Conservation (phyloP, 768 basidiomycete species). For the Lentinus tigrinus region DNA sequence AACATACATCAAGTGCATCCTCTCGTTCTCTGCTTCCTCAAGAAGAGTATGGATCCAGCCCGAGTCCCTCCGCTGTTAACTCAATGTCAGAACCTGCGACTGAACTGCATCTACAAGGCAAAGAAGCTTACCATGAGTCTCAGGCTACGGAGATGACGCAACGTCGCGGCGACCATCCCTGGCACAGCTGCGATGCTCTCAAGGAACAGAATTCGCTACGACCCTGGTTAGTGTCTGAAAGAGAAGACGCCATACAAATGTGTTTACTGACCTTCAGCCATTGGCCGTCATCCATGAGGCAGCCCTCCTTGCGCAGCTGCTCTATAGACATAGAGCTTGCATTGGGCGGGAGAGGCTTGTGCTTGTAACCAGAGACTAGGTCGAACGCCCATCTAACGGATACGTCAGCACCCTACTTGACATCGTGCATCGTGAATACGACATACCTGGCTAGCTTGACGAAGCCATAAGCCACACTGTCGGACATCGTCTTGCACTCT, state of each 20-base stretch:
- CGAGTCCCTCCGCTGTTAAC: no score
- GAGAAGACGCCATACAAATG: slow-evolving; percentile 34
- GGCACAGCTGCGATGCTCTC: slow-evolving; percentile 95
- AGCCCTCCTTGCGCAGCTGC: slow-evolving; percentile 72
- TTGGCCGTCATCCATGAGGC: slow-evolving; percentile 69
- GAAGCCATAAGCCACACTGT: slow-evolving; percentile 68
- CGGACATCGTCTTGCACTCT: slow-evolving; percentile 61
- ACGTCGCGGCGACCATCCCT: slow-evolving; percentile 87
- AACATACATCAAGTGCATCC: no score
- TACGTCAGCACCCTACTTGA: no score
- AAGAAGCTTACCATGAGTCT: slow-evolving; percentile 67
- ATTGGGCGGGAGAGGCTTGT: slow-evolving; percentile 59
- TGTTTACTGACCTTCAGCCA: slow-evolving; percentile 84
- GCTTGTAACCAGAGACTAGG: slow-evolving; percentile 81
- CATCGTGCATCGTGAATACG: slow-evolving; percentile 25
- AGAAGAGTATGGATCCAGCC: slow-evolving; percentile 83
- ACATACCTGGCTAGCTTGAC: slow-evolving; percentile 56
- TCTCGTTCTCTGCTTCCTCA: no score
- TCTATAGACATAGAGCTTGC: slow-evolving; percentile 62
- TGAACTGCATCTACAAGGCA: background rate
- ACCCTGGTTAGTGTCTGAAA: background rate
- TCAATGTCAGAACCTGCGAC: background rate
- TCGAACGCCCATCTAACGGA: slow-evolving; percentile 72
- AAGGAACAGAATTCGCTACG: slow-evolving; percentile 62
- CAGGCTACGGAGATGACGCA: slow-evolving; percentile 86